phyloP scores from a whole-genome alignment of 2,329 filamentous ascomycete genomes.

The Penicillium janthinellum region DNA sequence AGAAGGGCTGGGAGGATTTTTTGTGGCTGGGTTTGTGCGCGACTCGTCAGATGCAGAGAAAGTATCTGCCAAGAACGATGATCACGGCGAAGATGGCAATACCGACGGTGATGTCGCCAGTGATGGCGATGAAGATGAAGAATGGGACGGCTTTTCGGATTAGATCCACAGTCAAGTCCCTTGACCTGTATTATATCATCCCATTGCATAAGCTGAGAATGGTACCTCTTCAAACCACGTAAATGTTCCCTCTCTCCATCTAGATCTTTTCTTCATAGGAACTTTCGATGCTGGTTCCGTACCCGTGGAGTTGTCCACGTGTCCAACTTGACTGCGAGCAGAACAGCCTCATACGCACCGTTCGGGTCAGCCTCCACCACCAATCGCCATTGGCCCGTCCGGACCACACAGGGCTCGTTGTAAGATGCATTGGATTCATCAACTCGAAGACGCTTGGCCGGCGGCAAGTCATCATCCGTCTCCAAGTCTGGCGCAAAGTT shows the following conservation, averaged over 20 bases:
- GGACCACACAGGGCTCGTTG: constrained; percentile 60
- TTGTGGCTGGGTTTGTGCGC: constrained; percentile 82
- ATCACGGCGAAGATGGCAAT: constrained; percentile 15
- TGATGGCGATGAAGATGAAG: constrained; percentile 38
- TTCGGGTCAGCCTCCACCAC: constrained; percentile 59
- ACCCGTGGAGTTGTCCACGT: constrained; percentile 66
- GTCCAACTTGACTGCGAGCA: constrained; percentile 76
- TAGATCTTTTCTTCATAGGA: constrained; percentile 50
- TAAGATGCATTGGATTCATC: constrained; percentile 43
- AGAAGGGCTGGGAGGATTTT: constrained; percentile 90
- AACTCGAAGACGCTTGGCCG: constrained; percentile 49
- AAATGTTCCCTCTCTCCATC: not conserved
- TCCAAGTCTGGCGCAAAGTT: constrained; percentile 42
- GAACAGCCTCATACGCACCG: constrained; percentile 65
- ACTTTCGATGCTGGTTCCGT: constrained; percentile 66
- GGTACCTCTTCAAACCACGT: not conserved
- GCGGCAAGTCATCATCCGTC: constrained; percentile 14
- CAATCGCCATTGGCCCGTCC: constrained; percentile 71
- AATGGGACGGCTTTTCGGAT: constrained; percentile 50
- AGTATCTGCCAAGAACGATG: constrained; percentile 1
- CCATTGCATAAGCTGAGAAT: not conserved
- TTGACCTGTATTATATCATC: not conserved
- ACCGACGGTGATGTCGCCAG: constrained; percentile 22
- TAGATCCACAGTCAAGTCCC: constrained; percentile 19
- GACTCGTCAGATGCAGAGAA: constrained; percentile 46